Conservation (phyloP, 805 yeast genomes). For the Candida morakotiae region DNA sequence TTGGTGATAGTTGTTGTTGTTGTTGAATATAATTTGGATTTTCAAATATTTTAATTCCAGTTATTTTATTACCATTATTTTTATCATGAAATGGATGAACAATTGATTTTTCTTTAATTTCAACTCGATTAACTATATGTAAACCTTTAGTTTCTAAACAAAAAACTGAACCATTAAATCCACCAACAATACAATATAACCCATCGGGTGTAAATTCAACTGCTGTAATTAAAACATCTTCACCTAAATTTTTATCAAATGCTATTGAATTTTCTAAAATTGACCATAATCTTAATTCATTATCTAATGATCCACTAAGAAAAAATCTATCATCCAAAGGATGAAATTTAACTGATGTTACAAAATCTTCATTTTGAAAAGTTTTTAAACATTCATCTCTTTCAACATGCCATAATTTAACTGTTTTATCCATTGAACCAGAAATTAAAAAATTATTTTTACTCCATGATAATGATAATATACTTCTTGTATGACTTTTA, state of each 20-base stretch:
- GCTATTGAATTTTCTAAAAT: slow-evolving; percentile 68
- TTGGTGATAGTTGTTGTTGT: slow-evolving; percentile 8
- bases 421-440: slow-evolving; percentile 83
- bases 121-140: slow-evolving; percentile 31
- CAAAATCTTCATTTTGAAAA: slow-evolving; percentile 76
- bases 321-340: slow-evolving; percentile 86
- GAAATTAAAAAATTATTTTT: slow-evolving; percentile 76
- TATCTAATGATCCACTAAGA: slow-evolving; percentile 76
- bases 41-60: slow-evolving; percentile 62
- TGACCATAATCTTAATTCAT: slow-evolving; percentile 76
- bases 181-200: slow-evolving; percentile 64
- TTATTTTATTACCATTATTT: slow-evolving; percentile 49
- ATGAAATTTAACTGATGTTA: slow-evolving; percentile 75
- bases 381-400: slow-evolving; percentile 57
- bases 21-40: slow-evolving; percentile 12
- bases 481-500: slow-evolving; percentile 64
- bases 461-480: slow-evolving; percentile 83
- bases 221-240: slow-evolving; percentile 70
- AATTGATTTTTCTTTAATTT: slow-evolving; percentile 24
- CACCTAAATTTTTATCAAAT: slow-evolving; percentile 46
- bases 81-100: slow-evolving; percentile 21
- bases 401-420: slow-evolving; percentile 80
- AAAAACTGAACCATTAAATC: slow-evolving; percentile 68
- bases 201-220: slow-evolving; percentile 65
- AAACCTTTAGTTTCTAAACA: slow-evolving; percentile 64